These are phyloP conservation scores for Diatrype stigma DNA, from an alignment of 2,329 filamentous ascomycete genomes.

Conservation along the genomic window DNA sequence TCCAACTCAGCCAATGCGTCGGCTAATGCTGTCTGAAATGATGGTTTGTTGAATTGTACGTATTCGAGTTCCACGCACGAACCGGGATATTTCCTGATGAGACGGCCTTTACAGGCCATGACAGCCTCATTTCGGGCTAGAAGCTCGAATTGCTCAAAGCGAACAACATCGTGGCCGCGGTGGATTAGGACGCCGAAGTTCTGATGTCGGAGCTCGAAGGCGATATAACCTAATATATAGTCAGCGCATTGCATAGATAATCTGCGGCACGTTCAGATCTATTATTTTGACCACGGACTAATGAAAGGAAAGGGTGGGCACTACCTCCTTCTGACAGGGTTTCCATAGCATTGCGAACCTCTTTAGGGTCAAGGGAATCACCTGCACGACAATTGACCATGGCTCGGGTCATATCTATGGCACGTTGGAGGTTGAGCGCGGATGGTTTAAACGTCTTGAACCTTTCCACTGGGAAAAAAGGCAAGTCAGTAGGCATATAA, in stretches of 20 bases:
- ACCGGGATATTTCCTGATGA: constrained; percentile 1
- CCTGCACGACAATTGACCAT: constrained; percentile 1
- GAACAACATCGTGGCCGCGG: background rate
- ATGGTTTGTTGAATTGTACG: background rate
- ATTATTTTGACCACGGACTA: background rate
- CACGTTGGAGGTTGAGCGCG: background rate
- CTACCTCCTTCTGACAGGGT: background rate
- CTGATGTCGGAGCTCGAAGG: constrained; percentile 1
- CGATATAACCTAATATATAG: background rate
- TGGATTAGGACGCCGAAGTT: constrained; percentile 3
- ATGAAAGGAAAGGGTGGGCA: background rate
- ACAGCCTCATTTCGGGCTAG: constrained; percentile 1
- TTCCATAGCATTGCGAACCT: background rate
- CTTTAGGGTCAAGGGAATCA: background rate
- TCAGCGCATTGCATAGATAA: background rate
- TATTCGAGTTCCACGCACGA: constrained; percentile 1
- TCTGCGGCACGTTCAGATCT: too few species aligned
- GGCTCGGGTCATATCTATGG: background rate
- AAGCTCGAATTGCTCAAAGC: constrained; percentile 3
- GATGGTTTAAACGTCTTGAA: background rate
- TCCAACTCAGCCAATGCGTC: background rate
- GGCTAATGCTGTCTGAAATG: background rate
- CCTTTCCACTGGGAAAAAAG: background rate
- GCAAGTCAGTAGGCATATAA: background rate
- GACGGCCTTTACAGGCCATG: constrained; percentile 1